Base-by-base conservation (phyloP, 2,329 filamentous ascomycete species). In the Plenodomus biglobosus region DNA sequence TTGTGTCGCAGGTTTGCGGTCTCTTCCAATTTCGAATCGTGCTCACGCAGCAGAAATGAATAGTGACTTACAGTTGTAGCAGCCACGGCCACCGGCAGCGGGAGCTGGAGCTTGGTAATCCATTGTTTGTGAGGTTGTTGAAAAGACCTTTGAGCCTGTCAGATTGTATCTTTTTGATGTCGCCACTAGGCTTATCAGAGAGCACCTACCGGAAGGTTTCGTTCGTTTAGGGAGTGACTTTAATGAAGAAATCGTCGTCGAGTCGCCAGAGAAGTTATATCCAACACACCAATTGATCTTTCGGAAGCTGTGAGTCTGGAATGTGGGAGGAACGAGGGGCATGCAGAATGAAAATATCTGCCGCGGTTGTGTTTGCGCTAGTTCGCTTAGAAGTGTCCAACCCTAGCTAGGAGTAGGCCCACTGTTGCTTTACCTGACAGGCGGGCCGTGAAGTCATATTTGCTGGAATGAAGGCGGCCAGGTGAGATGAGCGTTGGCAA, bases 1-100 rank as follows among this genome's bases (percentile, higher is more conserved):
- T 48, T 38, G 44, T 30, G 44, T 30, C 36, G 45, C 24, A 35
- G 38, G 22, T 24, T 24, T 24, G 22, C 5, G 22, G 22, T 24
- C n/a, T n/a, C 22, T 24, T 24, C 22, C 6, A 24, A 24, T 24
- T 15, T 32, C 11, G 27, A 11, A 11, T 49, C 40, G 39, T 27
- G 34, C 15, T 20, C 7, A 37, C 17, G 22, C 39, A 40, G 42
- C 44, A 38, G 39, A 43, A 51, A 24, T 24, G 34, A 27, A 34
- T 22, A 35, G 41, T 24, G 8, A 70, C 70, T 60, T 66, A 73
- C 70, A 73, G 67, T 73, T 73, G 69, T 72, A 73, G 66, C 70
- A 73, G 58, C 70, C 70, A 54, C 70, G 69, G 59, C 68, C 64
- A 49, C 69, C 68, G 51, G 62, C 65, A 50, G 61, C 66, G 54